Percentiles rank a stretch among this genome's conserved stretches.
Evolutionary conservation across 495 filamentous ascomycete species (phyloP).

Genomic region (Paragyromitra xinjiangensis): DNA sequence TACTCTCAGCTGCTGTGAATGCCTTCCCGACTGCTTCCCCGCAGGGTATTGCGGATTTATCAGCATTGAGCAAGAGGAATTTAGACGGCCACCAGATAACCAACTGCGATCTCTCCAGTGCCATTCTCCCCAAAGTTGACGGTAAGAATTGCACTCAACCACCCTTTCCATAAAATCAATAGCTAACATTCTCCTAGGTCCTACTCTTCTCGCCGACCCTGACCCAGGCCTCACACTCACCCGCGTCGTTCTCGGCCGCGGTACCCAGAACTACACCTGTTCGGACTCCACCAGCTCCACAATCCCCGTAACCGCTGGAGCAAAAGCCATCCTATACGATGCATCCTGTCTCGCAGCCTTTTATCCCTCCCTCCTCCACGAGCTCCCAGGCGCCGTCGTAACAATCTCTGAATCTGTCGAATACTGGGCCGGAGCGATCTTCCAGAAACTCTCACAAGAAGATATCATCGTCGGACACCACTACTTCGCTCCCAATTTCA

Average conservation of each 20-base stretch:
- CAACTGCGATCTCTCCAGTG: conserved; percentile 63
- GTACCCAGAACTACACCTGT: conserved; percentile 95
- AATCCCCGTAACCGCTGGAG: conserved; percentile 71
- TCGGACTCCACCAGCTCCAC: conserved; percentile 65
- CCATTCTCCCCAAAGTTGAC: conserved; percentile 57
- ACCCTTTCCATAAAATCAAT: neutral
- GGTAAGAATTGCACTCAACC: conserved; percentile 1
- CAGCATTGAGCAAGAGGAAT: neutral
- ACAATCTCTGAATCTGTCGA: conserved; percentile 63
- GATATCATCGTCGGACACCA: conserved; percentile 74
- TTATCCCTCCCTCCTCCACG: conserved; percentile 69
- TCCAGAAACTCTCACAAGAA: conserved; percentile 65
- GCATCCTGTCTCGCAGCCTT: conserved; percentile 78
- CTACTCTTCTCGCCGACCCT: conserved; percentile 8
- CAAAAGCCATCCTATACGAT: conserved; percentile 86
- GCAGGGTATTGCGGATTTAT: neutral
- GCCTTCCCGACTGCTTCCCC: conserved; percentile 7
- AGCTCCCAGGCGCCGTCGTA: conserved; percentile 67
- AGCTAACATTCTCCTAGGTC: neutral
- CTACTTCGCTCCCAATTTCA: conserved; percentile 71
- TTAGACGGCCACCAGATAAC: neutral
- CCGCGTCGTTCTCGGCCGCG: conserved; percentile 79
- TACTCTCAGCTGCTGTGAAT: conserved; percentile 26
- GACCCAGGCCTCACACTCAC: conserved; percentile 21
- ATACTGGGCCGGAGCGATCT: conserved; percentile 49